A percentile compares a stretch with the other conserved stretches of the same genome.
These are phyloP conservation scores for Candida mesenterica DNA, from an alignment of 1,139 yeast genomes.

Conservation along the genomic window DNA sequence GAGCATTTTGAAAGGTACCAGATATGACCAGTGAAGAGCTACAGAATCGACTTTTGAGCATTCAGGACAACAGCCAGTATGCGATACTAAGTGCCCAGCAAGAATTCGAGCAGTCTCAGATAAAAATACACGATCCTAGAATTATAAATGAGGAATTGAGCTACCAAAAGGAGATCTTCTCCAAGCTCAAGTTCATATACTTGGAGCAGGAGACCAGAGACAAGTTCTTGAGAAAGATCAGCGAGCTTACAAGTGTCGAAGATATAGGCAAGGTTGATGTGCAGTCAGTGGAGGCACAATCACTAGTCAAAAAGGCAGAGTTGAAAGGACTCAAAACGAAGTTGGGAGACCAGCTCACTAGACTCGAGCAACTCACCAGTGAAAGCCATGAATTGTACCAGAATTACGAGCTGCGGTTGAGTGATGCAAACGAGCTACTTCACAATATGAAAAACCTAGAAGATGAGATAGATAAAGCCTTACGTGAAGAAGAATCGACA, in stretches of 20 bases:
- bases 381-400: constrained; percentile 20
- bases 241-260: constrained; percentile 14
- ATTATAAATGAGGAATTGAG: constrained; percentile 30
- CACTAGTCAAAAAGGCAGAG: constrained; percentile 17
- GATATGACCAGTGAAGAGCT: not conserved
- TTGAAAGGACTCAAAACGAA: constrained; percentile 19
- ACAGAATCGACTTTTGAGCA: not conserved
- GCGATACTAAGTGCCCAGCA: constrained; percentile 12
- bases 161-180: constrained; percentile 39
- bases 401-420: constrained; percentile 13
- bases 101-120: constrained; percentile 15
- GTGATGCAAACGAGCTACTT: constrained; percentile 14
- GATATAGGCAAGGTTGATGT: constrained; percentile 21
- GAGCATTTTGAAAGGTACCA: too few species aligned
- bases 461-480: constrained; percentile 17
- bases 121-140: constrained; percentile 22
- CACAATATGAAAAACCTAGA: constrained; percentile 19
- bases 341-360: constrained; percentile 18
- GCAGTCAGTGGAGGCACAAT: constrained; percentile 17
- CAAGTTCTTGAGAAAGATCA: constrained; percentile 41
- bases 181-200: constrained; percentile 57
- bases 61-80: constrained; percentile 1
- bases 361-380: constrained; percentile 19
- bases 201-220: constrained; percentile 69
- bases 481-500: constrained; percentile 6